phyloP scores from a whole-genome alignment of 805 yeast species.

The Ogataea pignaliae region DNA sequence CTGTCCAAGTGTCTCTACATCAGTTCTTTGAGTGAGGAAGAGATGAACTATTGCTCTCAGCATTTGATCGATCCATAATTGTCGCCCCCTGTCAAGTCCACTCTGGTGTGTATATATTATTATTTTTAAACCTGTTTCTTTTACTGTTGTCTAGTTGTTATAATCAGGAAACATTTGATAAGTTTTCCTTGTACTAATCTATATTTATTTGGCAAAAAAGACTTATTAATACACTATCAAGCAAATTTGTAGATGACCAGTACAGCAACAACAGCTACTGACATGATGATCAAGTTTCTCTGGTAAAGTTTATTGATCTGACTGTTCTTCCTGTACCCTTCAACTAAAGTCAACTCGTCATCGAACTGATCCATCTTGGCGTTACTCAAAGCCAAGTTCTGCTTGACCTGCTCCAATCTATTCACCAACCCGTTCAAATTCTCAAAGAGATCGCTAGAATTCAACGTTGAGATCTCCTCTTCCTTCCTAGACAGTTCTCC shows the following conservation, averaged over 20 bases:
- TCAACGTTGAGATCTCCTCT: slow-evolving; percentile 19
- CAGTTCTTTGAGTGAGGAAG: slow-evolving; percentile 67
- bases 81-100: too few relatives aligned
- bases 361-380: slow-evolving; percentile 19
- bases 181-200: too few relatives aligned
- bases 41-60: slow-evolving; percentile 45
- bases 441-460: slow-evolving; percentile 19
- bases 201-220: background rate
- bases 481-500: slow-evolving; percentile 26
- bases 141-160: background rate
- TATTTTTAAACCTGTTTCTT: background rate
- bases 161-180: too few relatives aligned
- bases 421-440: slow-evolving; percentile 25
- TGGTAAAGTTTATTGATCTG: slow-evolving; percentile 8
- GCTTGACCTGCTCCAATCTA: slow-evolving; percentile 24
- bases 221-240: background rate
- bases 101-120: background rate
- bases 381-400: slow-evolving; percentile 18
- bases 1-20: slow-evolving; percentile 82
- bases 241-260: slow-evolving; percentile 7
- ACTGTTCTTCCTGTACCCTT: slow-evolving; percentile 15
- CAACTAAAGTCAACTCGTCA: slow-evolving; percentile 12
- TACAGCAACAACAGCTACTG: slow-evolving; percentile 5
- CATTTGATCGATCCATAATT: slow-evolving; percentile 15
- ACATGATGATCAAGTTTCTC: slow-evolving; percentile 7